Evolutionary conservation across 2,329 filamentous ascomycete species (phyloP).

Genomic region (Cercospora sp.): DNA sequence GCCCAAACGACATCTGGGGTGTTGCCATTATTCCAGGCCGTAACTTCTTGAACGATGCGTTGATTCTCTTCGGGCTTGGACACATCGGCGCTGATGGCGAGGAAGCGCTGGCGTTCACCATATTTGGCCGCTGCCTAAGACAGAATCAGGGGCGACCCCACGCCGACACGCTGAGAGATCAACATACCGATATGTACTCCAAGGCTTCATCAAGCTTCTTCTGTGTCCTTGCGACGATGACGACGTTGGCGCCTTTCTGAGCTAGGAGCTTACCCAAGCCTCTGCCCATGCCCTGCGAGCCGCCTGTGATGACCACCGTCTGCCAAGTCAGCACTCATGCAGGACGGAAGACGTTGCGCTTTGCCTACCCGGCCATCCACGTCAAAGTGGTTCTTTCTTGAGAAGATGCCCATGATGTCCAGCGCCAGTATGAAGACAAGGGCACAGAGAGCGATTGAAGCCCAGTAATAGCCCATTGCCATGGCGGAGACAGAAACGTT

Average conservation of each 20-base stretch:
- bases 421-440: conserved; percentile 43
- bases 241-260: conserved; percentile 79
- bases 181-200: conserved; percentile 58
- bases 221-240: conserved; percentile 78
- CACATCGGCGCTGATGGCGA: conserved; percentile 81
- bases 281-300: conserved; percentile 88
- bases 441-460: conserved; percentile 39
- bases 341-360: background rate
- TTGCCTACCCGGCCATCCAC: conserved; percentile 75
- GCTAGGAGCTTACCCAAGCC: conserved; percentile 73
- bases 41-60: conserved; percentile 69
- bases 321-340: conserved; percentile 42
- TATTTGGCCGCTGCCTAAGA: conserved; percentile 64
- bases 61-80: conserved; percentile 68
- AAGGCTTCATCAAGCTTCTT: conserved; percentile 73
- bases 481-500: conserved; percentile 28
- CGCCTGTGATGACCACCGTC: conserved; percentile 88
- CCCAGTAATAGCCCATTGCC: conserved; percentile 42
- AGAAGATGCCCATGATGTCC: conserved; percentile 67
- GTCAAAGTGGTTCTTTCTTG: conserved; percentile 72
- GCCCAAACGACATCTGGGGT: conserved; percentile 89
- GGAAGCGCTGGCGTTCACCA: conserved; percentile 71
- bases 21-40: conserved; percentile 72
- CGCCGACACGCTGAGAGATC: background rate
- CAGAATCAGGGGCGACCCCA: conserved; percentile 1